A percentile compares a stretch with the other conserved stretches of the same genome.
Conservation (phyloP, 148 eudicot species). For the Nyssa sinensis region DNA sequence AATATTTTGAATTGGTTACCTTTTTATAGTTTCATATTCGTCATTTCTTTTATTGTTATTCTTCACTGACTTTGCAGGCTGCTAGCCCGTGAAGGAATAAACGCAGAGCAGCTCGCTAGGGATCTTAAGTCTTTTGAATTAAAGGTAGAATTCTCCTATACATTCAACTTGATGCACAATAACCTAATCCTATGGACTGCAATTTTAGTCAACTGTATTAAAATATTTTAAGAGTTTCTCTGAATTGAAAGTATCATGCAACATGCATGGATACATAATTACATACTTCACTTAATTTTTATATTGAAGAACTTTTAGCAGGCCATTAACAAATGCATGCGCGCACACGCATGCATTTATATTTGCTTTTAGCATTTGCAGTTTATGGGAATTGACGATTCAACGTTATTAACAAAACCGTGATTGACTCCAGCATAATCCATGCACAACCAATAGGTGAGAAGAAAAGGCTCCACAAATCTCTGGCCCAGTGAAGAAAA, state of each 20-base stretch:
- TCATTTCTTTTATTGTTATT: background rate
- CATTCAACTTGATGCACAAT: background rate
- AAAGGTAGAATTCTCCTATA: constrained; percentile 45
- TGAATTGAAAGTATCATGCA: background rate
- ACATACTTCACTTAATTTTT: background rate
- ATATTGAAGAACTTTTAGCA: background rate
- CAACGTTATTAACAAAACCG: too few species aligned
- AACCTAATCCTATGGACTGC: background rate
- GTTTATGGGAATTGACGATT: too few species aligned
- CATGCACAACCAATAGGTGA: too few species aligned
- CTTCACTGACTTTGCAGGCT: constrained; percentile 43
- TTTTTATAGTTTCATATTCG: background rate
- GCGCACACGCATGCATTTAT: background rate
- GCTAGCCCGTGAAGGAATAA: constrained; percentile 93
- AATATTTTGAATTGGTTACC: background rate
- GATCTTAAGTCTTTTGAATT: constrained; percentile 89
- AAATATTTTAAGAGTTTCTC: background rate
- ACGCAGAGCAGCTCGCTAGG: constrained; percentile 95
- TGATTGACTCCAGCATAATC: too few species aligned
- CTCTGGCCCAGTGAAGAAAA: too few species aligned
- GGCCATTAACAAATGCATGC: background rate
- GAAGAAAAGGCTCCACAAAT: too few species aligned
- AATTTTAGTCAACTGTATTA: background rate
- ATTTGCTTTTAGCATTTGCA: background rate
- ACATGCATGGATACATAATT: too few species aligned